These are phyloP conservation scores for Rhododendron mucronatum DNA, from an alignment of 148 eudicot species.

Conservation along the genomic window DNA sequence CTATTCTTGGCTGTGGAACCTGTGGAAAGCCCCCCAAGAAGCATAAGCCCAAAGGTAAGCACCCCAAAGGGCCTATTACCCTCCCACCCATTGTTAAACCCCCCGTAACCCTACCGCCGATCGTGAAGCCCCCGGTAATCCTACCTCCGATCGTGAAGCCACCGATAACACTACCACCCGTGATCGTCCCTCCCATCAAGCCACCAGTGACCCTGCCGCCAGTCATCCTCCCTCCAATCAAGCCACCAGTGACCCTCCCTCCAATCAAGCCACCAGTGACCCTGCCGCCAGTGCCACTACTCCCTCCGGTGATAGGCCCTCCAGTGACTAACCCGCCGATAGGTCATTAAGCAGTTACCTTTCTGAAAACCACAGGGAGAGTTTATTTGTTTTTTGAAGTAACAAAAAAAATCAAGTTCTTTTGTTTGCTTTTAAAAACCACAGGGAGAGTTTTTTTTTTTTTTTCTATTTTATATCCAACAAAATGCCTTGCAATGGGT, in stretches of 20 bases:
- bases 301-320: slow-evolving; percentile 19
- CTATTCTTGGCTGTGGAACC: slow-evolving; percentile 50
- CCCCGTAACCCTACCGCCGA: slow-evolving; percentile 22
- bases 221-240: neutral
- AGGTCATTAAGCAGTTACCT: slow-evolving; percentile 35
- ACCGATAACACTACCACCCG: neutral
- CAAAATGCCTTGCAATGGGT: neutral
- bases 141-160: slow-evolving; percentile 10
- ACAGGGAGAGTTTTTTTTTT: neutral
- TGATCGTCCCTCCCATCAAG: neutral
- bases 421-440: neutral
- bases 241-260: neutral
- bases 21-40: slow-evolving; percentile 45
- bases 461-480: too few relatives aligned
- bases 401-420: neutral
- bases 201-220: neutral
- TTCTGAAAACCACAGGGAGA: neutral
- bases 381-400: neutral
- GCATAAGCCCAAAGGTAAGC: slow-evolving; percentile 12
- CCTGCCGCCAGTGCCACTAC: neutral
- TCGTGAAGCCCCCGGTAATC: slow-evolving; percentile 6
- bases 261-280: neutral
- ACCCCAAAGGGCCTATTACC: slow-evolving; percentile 22
- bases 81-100: slow-evolving; percentile 23
- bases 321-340: slow-evolving; percentile 21